phyloP scores from a whole-genome alignment of 345 rosid species.

The Zanthoxylum bungeanum region DNA sequence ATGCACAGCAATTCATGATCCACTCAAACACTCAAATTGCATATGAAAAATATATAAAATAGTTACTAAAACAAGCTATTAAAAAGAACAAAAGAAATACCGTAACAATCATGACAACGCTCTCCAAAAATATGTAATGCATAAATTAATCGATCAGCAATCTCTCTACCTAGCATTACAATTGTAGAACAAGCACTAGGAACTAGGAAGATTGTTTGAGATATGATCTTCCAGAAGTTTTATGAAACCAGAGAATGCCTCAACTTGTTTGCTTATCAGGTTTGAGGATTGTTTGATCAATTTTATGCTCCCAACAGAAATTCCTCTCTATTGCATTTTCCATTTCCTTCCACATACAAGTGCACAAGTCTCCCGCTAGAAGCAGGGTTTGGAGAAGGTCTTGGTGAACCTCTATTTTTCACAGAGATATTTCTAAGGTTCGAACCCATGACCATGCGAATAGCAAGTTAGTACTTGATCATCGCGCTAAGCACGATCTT shows the following conservation, averaged over 20 bases:
- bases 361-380: too few relatives aligned
- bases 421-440: too few relatives aligned
- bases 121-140: not conserved
- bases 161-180: not conserved
- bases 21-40: not conserved
- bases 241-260: not conserved
- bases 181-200: not conserved
- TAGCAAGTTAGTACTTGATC: too few relatives aligned
- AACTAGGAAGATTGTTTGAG: not conserved
- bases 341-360: too few relatives aligned
- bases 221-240: too few relatives aligned
- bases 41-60: constrained; percentile 4
- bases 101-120: not conserved
- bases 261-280: not conserved
- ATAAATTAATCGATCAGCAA: not conserved
- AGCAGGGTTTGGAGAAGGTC: too few relatives aligned
- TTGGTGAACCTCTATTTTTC: too few relatives aligned
- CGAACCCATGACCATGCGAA: too few relatives aligned
- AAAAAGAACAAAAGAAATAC: constrained; percentile 12
- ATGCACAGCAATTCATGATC: constrained; percentile 30
- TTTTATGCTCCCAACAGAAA: not conserved
- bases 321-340: not conserved
- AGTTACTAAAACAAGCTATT: constrained; percentile 4
- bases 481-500: too few relatives aligned
- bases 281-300: not conserved